Base-by-base conservation (phyloP, 2,329 filamentous ascomycete genomes). In the Graphiopsis chlorocephala region DNA sequence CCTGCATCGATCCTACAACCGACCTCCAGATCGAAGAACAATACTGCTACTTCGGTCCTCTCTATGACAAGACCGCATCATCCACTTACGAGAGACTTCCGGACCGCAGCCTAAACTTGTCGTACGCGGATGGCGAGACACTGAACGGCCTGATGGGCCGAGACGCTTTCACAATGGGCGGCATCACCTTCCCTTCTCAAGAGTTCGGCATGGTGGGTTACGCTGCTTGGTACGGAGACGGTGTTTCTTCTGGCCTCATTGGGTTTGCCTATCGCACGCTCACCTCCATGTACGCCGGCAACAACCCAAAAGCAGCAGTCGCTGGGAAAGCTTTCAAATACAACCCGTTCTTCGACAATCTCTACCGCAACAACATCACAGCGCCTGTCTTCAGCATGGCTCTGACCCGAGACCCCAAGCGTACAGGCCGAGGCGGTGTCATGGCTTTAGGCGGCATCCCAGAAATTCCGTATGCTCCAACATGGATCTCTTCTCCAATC, bases 261-360 rank as follows among this genome's bases (percentile, higher is more conserved):
- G 84, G 84, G 0, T 75, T 86, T 14, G 82, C 77, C 1, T 86
- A 83, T 68, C 79, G 81, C 8, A 74, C 78, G 15, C 69, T 85
- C 48, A 85, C 83, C 0, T 79, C 78, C 25, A 77, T 79, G 28
- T 78, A 74, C 62, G 28, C 62, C 8, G 77, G 76, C 42, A 69
- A 68, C 17, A 66, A 74, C 52, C 69, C 72, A 1, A 64, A 57
- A 20, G 17, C 56, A 14, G 70, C 74, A 52, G 57, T 61, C n/a
- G 31, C 68, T 68, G 64, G 70, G 64, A 61, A 47, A 14, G 50
- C 62, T 15, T 48, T 75, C 70, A 55, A 72, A 0, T 86, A 86
- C 73, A 77, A 81, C 61, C 81, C 84, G 0, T 69, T 86, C n/a
- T 80, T 86, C 68, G 81, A 78, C 8, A 82, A 75, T 38, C 81